Percentiles rank a stretch among this genome's conserved stretches.
phyloP scores from a whole-genome alignment of 2,329 filamentous ascomycete species.

The Microdochium bolleyi region DNA sequence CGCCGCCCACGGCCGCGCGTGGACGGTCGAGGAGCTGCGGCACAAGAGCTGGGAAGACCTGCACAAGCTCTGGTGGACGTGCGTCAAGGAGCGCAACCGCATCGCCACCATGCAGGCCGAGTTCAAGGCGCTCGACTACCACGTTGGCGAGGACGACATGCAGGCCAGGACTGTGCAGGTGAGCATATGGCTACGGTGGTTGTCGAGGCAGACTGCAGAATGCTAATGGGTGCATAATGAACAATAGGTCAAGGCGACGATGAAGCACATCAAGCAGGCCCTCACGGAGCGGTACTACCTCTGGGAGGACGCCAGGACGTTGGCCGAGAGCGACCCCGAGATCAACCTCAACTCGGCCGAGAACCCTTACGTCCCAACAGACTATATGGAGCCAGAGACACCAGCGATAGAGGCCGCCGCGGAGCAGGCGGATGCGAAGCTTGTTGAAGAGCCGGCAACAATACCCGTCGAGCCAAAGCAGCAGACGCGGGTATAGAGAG shows the following conservation, averaged over 20 bases:
- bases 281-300: constrained; percentile 84
- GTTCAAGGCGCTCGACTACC: constrained; percentile 49
- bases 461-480: neutral
- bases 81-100: constrained; percentile 82
- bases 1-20: constrained; percentile 66
- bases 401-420: constrained; percentile 24
- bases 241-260: constrained; percentile 63
- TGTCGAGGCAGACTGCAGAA: neutral
- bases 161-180: constrained; percentile 58
- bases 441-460: neutral
- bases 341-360: constrained; percentile 48
- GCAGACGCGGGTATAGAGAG: neutral
- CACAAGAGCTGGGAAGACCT: constrained; percentile 91
- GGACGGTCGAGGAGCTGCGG: constrained; percentile 79
- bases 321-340: constrained; percentile 60
- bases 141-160: constrained; percentile 66
- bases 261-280: constrained; percentile 74
- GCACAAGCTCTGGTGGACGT: constrained; percentile 90
- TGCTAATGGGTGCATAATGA: constrained; percentile 4
- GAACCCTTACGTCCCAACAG: constrained; percentile 39
- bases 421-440: constrained; percentile 5
- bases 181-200: constrained; percentile 12
- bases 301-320: constrained; percentile 67
- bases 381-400: constrained; percentile 25
- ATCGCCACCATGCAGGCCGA: constrained; percentile 69